Percentiles rank a stretch among this genome's conserved stretches.
phyloP scores from a whole-genome alignment of 805 yeast species.

The Candida adriatica region DNA sequence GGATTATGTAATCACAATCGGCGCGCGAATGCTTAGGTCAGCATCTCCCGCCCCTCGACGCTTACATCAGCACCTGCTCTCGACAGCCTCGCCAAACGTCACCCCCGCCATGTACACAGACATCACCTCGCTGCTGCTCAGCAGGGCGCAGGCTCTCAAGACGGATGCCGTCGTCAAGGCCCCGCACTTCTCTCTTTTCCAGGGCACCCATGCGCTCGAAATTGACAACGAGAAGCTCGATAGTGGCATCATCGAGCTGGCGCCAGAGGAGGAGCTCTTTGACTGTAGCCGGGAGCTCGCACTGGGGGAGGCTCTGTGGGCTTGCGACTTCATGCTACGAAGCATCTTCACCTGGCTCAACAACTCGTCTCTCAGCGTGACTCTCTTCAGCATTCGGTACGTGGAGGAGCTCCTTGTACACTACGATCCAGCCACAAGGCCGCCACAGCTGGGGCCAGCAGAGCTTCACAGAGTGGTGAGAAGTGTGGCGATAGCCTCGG shows the following conservation, averaged over 20 bases:
- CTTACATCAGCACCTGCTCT: no score
- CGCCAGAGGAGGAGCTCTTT: slow-evolving; percentile 38
- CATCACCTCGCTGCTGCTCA: slow-evolving; percentile 47
- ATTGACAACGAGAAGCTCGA: slow-evolving; percentile 67
- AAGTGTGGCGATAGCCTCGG: slow-evolving; percentile 43
- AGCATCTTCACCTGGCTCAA: slow-evolving; percentile 67
- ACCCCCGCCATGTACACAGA: no score
- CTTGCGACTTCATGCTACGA: slow-evolving; percentile 48
- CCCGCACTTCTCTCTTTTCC: slow-evolving; percentile 57
- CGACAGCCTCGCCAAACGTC: no score
- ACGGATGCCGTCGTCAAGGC: slow-evolving; percentile 55
- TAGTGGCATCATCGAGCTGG: slow-evolving; percentile 56
- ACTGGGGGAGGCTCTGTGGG: slow-evolving; percentile 37
- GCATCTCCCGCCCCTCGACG: no score
- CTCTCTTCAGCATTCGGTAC: slow-evolving; percentile 68
- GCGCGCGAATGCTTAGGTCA: no score
- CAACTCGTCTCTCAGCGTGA: slow-evolving; percentile 69
- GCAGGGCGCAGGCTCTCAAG: slow-evolving; percentile 31
- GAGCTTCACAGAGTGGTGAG: slow-evolving; percentile 43
- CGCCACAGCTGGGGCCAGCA: slow-evolving; percentile 16
- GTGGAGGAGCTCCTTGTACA: slow-evolving; percentile 51
- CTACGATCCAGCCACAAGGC: no score
- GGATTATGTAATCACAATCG: no score
- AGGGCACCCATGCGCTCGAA: slow-evolving; percentile 87
- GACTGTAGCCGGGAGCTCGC: slow-evolving; percentile 34